Evolutionary conservation across 345 rosid genomes (phyloP).

Genomic region (Ceriops zippeliana): DNA sequence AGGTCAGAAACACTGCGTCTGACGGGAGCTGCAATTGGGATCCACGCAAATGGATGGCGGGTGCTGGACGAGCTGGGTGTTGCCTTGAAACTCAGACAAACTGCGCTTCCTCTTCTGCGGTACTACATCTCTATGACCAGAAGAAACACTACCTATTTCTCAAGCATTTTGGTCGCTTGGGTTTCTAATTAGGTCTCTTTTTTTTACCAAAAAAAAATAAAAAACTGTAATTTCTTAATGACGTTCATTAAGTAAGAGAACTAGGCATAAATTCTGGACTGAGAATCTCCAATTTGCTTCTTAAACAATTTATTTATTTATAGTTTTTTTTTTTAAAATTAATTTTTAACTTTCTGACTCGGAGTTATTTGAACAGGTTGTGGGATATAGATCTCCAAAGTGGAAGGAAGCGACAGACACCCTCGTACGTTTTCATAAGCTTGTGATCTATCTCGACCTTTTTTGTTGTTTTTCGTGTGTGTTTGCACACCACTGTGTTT

Average conservation of each 20-base stretch:
- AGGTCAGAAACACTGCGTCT: slow-evolving; percentile 40
- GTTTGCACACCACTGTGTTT: neutral
- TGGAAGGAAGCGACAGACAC: slow-evolving; percentile 4
- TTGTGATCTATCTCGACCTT: neutral
- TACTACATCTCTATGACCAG: neutral
- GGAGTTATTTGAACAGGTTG: slow-evolving; percentile 1
- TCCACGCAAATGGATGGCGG: slow-evolving; percentile 62
- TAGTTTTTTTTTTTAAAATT: neutral
- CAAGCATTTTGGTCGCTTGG: no score
- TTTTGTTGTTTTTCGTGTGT: neutral
- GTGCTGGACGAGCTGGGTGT: slow-evolving; percentile 56
- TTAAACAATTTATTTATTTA: no score
- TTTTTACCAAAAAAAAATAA: no score
- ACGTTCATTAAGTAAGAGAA: no score
- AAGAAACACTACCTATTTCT: no score
- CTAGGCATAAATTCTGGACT: no score
- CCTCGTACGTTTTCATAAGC: slow-evolving; percentile 2
- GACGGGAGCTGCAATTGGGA: slow-evolving; percentile 42
- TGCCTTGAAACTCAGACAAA: slow-evolving; percentile 39
- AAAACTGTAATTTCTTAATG: no score
- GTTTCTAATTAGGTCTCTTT: no score
- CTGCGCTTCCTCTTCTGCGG: slow-evolving; percentile 28
- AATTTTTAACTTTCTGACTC: neutral
- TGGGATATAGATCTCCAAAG: slow-evolving; percentile 5
- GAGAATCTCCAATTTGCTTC: no score